These are phyloP conservation scores for Pseudogymnoascus verrucosus DNA, from an alignment of 2,329 filamentous ascomycete genomes.

Conservation along the genomic window DNA sequence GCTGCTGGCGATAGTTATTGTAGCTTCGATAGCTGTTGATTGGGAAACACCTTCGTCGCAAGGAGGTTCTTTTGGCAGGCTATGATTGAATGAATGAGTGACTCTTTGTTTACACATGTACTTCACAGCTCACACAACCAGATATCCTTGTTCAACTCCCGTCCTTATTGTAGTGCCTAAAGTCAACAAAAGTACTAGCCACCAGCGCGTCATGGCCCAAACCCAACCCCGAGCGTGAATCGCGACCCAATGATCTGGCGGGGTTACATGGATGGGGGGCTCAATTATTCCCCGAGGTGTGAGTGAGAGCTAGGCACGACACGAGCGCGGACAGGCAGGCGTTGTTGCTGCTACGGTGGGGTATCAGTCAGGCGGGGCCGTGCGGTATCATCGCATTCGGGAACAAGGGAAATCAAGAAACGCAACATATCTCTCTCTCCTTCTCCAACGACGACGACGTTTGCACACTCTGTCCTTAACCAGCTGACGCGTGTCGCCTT, in stretches of 20 bases:
- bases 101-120: neutral
- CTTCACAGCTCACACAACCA: neutral
- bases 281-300: neutral
- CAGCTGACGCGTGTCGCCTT: neutral
- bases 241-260: neutral
- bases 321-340: neutral
- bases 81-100: neutral
- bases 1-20: neutral
- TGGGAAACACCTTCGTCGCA: neutral
- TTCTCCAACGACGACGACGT: neutral
- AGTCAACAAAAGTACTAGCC: neutral
- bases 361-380: neutral
- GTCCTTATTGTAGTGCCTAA: neutral
- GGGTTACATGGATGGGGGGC: neutral
- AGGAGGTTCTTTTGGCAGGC: neutral
- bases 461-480: neutral
- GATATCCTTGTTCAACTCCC: neutral
- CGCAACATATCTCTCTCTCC: neutral
- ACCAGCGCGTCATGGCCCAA: neutral
- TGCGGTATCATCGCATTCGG: neutral
- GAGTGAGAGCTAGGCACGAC: neutral
- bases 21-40: neutral
- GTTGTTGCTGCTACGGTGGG: neutral
- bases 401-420: neutral
- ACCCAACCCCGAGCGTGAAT: neutral